Conservation (phyloP, 768 basidiomycete genomes). For the Mycena indigotica region DNA sequence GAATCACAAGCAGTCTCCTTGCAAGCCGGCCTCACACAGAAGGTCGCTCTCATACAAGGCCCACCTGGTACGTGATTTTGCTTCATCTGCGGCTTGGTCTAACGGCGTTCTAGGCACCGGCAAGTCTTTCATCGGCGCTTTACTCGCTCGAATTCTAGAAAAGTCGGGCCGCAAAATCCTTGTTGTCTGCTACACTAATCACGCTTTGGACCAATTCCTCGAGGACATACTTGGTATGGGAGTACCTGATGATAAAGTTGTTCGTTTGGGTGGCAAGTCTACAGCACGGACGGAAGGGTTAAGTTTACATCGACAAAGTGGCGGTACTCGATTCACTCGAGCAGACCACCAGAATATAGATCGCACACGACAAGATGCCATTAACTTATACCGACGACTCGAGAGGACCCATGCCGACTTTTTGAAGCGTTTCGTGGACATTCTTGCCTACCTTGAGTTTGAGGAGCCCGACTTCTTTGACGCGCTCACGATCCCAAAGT, state of each 20-base stretch:
- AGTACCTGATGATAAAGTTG: slow-evolving; percentile 50
- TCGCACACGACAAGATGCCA: slow-evolving; percentile 31
- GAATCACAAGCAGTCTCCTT: slow-evolving; percentile 50
- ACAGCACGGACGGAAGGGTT: slow-evolving; percentile 49
- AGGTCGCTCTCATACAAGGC: slow-evolving; percentile 66
- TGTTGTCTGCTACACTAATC: slow-evolving; percentile 75
- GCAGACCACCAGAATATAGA: slow-evolving; percentile 48
- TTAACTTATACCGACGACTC: slow-evolving; percentile 24
- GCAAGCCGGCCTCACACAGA: slow-evolving; percentile 55
- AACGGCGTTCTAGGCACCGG: slow-evolving; percentile 55
- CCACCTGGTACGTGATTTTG: slow-evolving; percentile 56
- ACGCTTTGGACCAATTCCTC: slow-evolving; percentile 72
- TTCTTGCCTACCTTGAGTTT: slow-evolving; percentile 55
- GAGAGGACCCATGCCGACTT: slow-evolving; percentile 25
- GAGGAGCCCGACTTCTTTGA: slow-evolving; percentile 44
- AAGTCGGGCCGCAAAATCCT: slow-evolving; percentile 55
- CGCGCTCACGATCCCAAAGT: slow-evolving; percentile 47
- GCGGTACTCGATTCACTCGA: slow-evolving; percentile 27
- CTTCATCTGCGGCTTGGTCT: background rate
- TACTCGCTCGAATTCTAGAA: slow-evolving; percentile 63
- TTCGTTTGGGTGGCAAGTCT: slow-evolving; percentile 63
- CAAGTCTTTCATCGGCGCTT: slow-evolving; percentile 72
- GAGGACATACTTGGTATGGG: slow-evolving; percentile 63
- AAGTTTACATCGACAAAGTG: slow-evolving; percentile 42
- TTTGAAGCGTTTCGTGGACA: slow-evolving; percentile 28